phyloP scores from a whole-genome alignment of 768 basidiomycete species.

The Amanita molliuscula region DNA sequence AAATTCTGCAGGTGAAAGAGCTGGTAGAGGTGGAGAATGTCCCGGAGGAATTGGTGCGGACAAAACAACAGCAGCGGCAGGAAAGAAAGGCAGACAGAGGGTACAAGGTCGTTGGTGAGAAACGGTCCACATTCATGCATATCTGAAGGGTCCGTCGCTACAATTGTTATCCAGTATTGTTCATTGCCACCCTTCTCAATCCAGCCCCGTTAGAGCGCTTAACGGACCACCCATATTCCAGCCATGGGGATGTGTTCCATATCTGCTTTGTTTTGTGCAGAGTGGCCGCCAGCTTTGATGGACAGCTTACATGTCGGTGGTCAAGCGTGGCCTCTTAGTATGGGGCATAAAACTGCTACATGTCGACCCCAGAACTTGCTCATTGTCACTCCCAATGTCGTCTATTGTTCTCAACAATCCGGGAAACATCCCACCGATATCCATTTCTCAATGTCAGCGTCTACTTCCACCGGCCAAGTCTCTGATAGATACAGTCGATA shows the following conservation, averaged over 20 bases:
- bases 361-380: no score
- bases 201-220: neutral
- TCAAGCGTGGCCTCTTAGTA: no score
- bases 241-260: no score
- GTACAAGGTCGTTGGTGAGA: constrained; percentile 44
- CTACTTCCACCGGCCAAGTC: neutral
- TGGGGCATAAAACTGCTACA: no score
- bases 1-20: constrained; percentile 84
- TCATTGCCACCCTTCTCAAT: neutral
- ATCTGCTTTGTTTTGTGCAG: no score
- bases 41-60: constrained; percentile 50
- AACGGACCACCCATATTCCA: no score
- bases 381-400: no score
- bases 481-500: neutral
- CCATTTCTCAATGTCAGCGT: neutral
- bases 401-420: no score
- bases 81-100: constrained; percentile 62
- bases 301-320: no score
- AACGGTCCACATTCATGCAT: constrained; percentile 22
- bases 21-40: constrained; percentile 85
- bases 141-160: constrained; percentile 10
- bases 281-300: no score
- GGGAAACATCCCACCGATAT: neutral
- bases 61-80: constrained; percentile 55
- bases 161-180: neutral